Base-by-base conservation (phyloP, 2,329 filamentous ascomycete species). In the Neoascochyta sp. region DNA sequence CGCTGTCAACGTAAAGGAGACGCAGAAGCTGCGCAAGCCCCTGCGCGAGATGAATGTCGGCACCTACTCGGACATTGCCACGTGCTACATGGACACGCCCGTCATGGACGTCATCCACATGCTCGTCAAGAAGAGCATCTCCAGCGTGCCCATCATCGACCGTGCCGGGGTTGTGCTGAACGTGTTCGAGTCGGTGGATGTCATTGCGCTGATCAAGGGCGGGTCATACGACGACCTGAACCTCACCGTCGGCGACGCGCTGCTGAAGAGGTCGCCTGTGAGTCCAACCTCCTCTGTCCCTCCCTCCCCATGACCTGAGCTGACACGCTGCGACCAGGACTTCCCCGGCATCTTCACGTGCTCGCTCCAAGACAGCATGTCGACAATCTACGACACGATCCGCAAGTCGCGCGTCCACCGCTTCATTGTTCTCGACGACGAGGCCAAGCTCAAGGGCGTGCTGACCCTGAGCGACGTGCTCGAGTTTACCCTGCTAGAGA, bases 271-370 rank as follows among this genome's bases (percentile, higher is more conserved):
- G 41, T 79, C 86, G 9, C 85, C 93, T 29, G 78, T 81, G 66
- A 43, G 69, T 62, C 18, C 10, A 10, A 10, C 18, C 18, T 10
- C 18, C 7, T 20, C 7, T 5, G 6, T 3, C 8, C 25, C 22
- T 8, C 19, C 11, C 10, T 14, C 9, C 2, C 9, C 24, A 3
- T 30, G 12, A 10, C 15, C 11, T 18, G 6, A 16, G 13, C 13
- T 24, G 16, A 29, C 52, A 60, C 10, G 62, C 38, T 20, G 13
- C 10, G n/a, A n/a, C 4, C 40, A 81, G 74, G 90, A 95, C 50
- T 95, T 95, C 54, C 83, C 88, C 1, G 92, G 93, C 23, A 96
- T 98, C 43, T 96, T 95, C 65, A 96, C 90, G 1, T 98, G 92
- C 69, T 86, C 82, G 24, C 75, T 92, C 42, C 83, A 93, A 41